Evolutionary conservation across 116 monocot species (phyloP), one percentile per base, ranked within the genome.

Genomic region (Dioscorea cayenensis): DNA sequence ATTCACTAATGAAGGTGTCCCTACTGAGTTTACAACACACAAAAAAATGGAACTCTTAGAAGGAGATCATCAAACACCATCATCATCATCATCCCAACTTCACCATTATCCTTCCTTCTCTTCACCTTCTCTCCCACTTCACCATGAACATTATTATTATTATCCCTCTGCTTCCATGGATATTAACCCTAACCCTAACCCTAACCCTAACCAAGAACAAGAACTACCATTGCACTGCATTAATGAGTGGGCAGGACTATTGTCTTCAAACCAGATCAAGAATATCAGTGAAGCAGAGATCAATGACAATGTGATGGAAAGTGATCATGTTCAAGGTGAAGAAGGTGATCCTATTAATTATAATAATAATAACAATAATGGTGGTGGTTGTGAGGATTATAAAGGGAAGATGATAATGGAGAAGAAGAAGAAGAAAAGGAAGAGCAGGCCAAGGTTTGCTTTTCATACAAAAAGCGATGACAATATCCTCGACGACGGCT

Each of bases 401-500:
- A 55, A n/a, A 55, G 55, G 55, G 14, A 55, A n/a, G 18, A 16
- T 11, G 12, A 16, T 55, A 14, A 76, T 71, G 71, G 73, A 43
- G 60, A 70, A 67, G 27, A 81, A 64, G n/a, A 79, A 74, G 65
- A 61, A 25, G 65, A 90, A 79, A 85, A 94, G 86, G 82, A 66
- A 64, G 17, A 80, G 28, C 52, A 67, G 79, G 59, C 90, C 86
- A 61, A 88, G 94, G 76, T 91, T 88, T 23, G 94, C 79, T 5
- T 95, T 95, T 66, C 94, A 86, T 72, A 95, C 94, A 16, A 76
- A 83, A 84, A 95, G 94, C 36, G 77, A 36, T 6, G 82, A 88
- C 36, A 91, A 95, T 49, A 82, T 91, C 52, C 84, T 95, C 0
- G 94, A 95, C 28, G 94, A 95, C 17, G 94, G 94, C 11, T 95